Evolutionary conservation across 2,329 filamentous ascomycete genomes (phyloP).

Genomic region (Neospermospora avenae): DNA sequence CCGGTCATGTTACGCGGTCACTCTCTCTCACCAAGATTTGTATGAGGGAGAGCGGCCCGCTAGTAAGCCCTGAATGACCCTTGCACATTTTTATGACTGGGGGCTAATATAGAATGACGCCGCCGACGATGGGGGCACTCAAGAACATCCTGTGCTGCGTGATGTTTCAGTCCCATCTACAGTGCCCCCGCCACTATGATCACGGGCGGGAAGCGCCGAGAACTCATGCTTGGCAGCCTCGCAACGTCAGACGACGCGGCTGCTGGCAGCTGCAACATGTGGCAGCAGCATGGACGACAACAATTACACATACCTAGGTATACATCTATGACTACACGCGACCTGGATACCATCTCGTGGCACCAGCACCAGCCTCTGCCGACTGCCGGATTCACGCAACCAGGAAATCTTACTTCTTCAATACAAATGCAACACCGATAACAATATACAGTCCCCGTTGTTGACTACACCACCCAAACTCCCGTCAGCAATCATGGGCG

Average conservation of each 20-base stretch:
- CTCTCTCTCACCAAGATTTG: slow-evolving; percentile 26
- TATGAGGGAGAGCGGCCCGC: slow-evolving; percentile 28
- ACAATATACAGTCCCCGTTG: slow-evolving; percentile 5
- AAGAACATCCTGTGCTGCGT: neutral
- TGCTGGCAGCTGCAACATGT: neutral
- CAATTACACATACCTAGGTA: neutral
- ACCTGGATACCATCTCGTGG: neutral
- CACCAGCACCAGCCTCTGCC: neutral
- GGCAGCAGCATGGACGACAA: neutral
- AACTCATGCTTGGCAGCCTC: neutral
- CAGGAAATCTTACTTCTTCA: neutral
- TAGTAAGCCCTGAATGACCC: slow-evolving; percentile 23
- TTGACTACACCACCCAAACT: neutral
- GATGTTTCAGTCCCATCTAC: too few relatives aligned
- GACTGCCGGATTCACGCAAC: neutral
- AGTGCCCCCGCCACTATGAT: too few relatives aligned
- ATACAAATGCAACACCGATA: slow-evolving; percentile 9
- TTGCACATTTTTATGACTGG: neutral
- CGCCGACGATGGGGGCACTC: neutral
- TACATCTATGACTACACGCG: too few relatives aligned
- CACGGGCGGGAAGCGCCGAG: neutral
- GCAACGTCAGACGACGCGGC: neutral
- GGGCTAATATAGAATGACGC: neutral
- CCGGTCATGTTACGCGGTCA: slow-evolving; percentile 34
- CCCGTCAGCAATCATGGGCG: slow-evolving; percentile 5